Conservation (phyloP, 1,284 basidiomycete species). For the Kwoniella shivajii region DNA sequence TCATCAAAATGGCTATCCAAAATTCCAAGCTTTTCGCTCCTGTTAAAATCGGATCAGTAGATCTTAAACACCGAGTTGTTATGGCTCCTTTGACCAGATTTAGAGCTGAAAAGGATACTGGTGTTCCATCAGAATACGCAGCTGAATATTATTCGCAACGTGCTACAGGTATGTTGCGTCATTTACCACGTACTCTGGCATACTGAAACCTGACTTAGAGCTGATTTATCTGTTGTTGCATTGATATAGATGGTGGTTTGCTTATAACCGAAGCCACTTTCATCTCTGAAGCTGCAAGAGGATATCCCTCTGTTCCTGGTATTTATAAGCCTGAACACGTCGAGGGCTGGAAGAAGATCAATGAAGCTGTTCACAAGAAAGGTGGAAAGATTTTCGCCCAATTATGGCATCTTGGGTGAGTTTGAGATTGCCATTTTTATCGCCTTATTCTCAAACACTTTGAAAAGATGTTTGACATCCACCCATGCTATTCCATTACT, state of each 20-base stretch:
- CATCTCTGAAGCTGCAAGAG: slow-evolving; percentile 27
- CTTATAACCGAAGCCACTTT: slow-evolving; percentile 47
- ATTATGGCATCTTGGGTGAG: slow-evolving; percentile 58
- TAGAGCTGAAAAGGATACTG: slow-evolving; percentile 27
- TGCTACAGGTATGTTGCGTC: slow-evolving; percentile 28
- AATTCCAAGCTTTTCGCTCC: slow-evolving; percentile 32
- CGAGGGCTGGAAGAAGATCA: slow-evolving; percentile 48
- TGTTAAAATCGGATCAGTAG: slow-evolving; percentile 27
- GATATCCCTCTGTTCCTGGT: slow-evolving; percentile 22
- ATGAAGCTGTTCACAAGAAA: slow-evolving; percentile 56
- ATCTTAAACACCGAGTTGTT: slow-evolving; percentile 48
- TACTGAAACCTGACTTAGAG: background rate
- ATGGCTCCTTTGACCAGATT: slow-evolving; percentile 51
- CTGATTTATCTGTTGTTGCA: background rate
- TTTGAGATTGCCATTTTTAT: background rate
- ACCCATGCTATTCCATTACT: too few species aligned
- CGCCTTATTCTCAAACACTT: too few species aligned
- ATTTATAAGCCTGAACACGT: slow-evolving; percentile 32
- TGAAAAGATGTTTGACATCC: background rate
- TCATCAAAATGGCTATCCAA: slow-evolving; percentile 4
- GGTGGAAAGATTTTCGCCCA: slow-evolving; percentile 58
- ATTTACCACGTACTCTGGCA: background rate
- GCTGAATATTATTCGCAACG: slow-evolving; percentile 50
- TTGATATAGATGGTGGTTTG: slow-evolving; percentile 36
- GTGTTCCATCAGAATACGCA: slow-evolving; percentile 33